Evolutionary conservation across 805 yeast genomes (phyloP).

Genomic region (Cyberlindnera amylophila): DNA sequence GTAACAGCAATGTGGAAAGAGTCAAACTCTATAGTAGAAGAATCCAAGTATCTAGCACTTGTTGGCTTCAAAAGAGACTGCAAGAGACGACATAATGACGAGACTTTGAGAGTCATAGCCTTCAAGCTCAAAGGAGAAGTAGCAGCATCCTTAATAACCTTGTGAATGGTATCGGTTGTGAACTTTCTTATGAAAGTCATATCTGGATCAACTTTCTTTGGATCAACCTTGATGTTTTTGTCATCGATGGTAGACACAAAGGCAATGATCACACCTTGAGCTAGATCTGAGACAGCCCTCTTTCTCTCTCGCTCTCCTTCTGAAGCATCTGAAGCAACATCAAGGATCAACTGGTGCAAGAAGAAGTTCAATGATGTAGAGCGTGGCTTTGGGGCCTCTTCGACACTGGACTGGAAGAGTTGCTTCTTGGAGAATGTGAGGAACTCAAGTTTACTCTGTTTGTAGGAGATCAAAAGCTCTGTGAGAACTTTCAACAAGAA

Average conservation of each 20-base stretch:
- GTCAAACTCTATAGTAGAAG: constrained; percentile 49
- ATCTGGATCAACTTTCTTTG: constrained; percentile 58
- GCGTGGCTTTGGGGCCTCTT: constrained; percentile 56
- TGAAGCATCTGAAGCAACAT: constrained; percentile 33
- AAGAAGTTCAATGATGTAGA: constrained; percentile 74
- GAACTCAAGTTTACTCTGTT: constrained; percentile 77
- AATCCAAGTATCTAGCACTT: constrained; percentile 19
- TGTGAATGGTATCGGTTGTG: constrained; percentile 63
- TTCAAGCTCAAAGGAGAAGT: constrained; percentile 34
- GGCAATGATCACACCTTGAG: constrained; percentile 57
- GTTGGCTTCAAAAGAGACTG: constrained; percentile 26
- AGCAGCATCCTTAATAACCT: constrained; percentile 53
- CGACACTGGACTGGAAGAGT: constrained; percentile 19
- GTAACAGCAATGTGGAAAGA: constrained; percentile 59
- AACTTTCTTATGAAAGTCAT: constrained; percentile 71
- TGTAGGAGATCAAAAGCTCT: constrained; percentile 75
- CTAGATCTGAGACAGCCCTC: constrained; percentile 54
- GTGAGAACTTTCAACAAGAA: constrained; percentile 64
- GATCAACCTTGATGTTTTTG: constrained; percentile 32
- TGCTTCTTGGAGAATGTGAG: constrained; percentile 67
- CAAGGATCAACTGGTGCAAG: constrained; percentile 67
- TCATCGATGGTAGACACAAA: constrained; percentile 54
- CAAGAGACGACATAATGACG: constrained; percentile 31
- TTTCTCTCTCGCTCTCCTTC: constrained; percentile 46
- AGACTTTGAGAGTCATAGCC: constrained; percentile 50